Evolutionary conservation across 768 basidiomycete species (phyloP), one percentile per base, ranked within the genome.

Genomic region (Rhodotorula diobovata): DNA sequence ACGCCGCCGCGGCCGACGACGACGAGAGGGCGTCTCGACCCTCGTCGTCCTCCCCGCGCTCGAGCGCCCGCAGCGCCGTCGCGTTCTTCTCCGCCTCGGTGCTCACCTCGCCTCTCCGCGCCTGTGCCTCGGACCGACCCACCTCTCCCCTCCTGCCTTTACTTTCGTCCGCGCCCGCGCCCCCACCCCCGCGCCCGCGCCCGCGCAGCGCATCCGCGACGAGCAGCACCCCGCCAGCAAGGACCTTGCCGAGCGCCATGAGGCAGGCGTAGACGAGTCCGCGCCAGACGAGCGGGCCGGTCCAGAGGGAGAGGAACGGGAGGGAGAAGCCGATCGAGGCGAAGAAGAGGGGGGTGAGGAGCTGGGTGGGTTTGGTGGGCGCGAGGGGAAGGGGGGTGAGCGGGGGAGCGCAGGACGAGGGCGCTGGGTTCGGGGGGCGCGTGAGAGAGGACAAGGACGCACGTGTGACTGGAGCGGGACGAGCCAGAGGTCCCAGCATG

Each of bases 271-370:
- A 87, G 41, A 87, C 77, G 45, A 87, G 72, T 4, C 87, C 87
- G 57, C 83, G 80, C 87, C 87, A 87, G 63, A 85, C 74, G 73
- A 82, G 75, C 11, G 28, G 28, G 77, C 81, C 78, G 79, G 79
- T 70, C 79, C 80, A 82, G 48, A 83, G 76, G 41, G 81, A 78
- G 16, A 84, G 76, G 50, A 86, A 84, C 2, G 87, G 87, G 59
- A 88, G 83, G 0, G 75, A 61, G 59, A 81, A 82, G 2, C 87
- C 88, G 56, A 89, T 87, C 48, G 86, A 86, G 12, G 79, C 86
- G 71, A 89, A 89, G 82, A 89, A 89, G 5, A 89, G 77, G 2
- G 89, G 88, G 0, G 84, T 82, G 35, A 89, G 80, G 46, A 89
- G 73, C 63, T 72, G 70, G 37, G 39, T 10, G 4, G 18, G 39